Percentiles rank a stretch among this genome's conserved stretches.
These are phyloP conservation scores for Fusarium sacchari DNA, from an alignment of 2,329 filamentous ascomycete species.

Conservation along the genomic window DNA sequence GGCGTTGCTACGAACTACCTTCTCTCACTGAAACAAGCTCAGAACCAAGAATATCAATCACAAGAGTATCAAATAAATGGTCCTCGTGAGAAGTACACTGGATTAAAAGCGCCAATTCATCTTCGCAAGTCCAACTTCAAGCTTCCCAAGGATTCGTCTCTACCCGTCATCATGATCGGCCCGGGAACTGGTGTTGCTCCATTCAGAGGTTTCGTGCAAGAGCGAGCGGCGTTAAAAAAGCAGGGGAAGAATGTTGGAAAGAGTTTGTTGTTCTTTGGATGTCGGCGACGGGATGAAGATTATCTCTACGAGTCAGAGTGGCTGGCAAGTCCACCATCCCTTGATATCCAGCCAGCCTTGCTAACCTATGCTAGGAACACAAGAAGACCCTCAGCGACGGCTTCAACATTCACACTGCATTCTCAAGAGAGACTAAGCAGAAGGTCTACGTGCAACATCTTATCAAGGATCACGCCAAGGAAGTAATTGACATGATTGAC, in stretches of 20 bases:
- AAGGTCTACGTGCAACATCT: not conserved
- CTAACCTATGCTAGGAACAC: not conserved
- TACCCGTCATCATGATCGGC: constrained; percentile 10
- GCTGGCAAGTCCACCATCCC: not conserved
- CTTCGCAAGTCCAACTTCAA: constrained; percentile 13
- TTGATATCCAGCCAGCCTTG: rapidly evolving
- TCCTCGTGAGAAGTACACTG: not conserved
- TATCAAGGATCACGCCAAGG: not conserved
- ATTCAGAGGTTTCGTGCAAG: constrained; percentile 8
- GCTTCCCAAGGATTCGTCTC: not conserved
- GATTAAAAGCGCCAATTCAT: not conserved
- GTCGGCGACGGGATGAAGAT: not conserved
- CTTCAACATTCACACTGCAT: not conserved
- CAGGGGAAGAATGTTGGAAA: not conserved
- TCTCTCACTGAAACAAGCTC: constrained; percentile 3
- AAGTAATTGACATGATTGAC: not conserved
- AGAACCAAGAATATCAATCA: not conserved
- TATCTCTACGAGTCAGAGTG: not conserved
- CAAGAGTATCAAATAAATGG: not conserved
- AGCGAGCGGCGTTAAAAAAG: not conserved
- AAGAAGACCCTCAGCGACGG: rapidly evolving
- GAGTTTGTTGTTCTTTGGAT: constrained; percentile 3
- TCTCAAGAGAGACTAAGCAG: not conserved
- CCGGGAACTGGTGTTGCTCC: constrained; percentile 16
- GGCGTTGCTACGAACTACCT: constrained; percentile 16